These are phyloP conservation scores for Hypomontagnella monticulosa DNA, from an alignment of 495 filamentous ascomycete genomes.

Conservation along the genomic window DNA sequence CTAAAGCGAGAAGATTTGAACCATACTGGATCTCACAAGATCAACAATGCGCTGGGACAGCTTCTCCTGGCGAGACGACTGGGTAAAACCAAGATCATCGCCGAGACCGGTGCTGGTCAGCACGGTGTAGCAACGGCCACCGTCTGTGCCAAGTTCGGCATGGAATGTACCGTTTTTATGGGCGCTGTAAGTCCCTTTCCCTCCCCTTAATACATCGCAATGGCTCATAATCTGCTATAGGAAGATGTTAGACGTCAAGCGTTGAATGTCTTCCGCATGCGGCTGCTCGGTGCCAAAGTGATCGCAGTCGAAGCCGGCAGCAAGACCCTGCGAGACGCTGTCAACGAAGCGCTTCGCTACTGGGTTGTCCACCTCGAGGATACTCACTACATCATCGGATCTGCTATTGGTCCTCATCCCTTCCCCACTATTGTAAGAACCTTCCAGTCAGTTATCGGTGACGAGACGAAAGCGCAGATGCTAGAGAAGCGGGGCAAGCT, in stretches of 20 bases:
- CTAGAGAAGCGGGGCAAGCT: conserved; percentile 80
- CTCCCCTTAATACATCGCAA: background rate
- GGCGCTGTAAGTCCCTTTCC: conserved; percentile 65
- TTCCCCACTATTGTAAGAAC: conserved; percentile 96
- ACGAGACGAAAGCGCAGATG: conserved; percentile 93
- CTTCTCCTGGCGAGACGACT: conserved; percentile 81
- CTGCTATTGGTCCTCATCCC: conserved; percentile 92
- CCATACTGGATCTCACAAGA: conserved; percentile 89
- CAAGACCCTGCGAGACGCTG: conserved; percentile 88
- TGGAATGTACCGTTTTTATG: conserved; percentile 97
- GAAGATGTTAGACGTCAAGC: conserved; percentile 94
- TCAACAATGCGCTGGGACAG: conserved; percentile 95
- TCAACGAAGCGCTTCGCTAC: conserved; percentile 90
- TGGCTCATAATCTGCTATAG: conserved; percentile 42
- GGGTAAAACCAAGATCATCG: conserved; percentile 94
- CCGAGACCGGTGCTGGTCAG: conserved; percentile 95
- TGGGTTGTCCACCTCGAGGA: conserved; percentile 88
- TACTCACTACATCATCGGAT: conserved; percentile 97
- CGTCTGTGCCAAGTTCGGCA: conserved; percentile 94
- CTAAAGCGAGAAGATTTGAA: conserved; percentile 95
- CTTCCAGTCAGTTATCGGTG: conserved; percentile 92
- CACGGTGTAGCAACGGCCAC: conserved; percentile 96
- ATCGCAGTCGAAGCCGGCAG: conserved; percentile 87
- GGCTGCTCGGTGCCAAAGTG: conserved; percentile 89
- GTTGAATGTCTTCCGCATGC: conserved; percentile 95